A percentile compares a stretch with the other conserved stretches of the same genome.
phyloP scores from a whole-genome alignment of 2,329 filamentous ascomycete species.

The Scedosporium boydii region DNA sequence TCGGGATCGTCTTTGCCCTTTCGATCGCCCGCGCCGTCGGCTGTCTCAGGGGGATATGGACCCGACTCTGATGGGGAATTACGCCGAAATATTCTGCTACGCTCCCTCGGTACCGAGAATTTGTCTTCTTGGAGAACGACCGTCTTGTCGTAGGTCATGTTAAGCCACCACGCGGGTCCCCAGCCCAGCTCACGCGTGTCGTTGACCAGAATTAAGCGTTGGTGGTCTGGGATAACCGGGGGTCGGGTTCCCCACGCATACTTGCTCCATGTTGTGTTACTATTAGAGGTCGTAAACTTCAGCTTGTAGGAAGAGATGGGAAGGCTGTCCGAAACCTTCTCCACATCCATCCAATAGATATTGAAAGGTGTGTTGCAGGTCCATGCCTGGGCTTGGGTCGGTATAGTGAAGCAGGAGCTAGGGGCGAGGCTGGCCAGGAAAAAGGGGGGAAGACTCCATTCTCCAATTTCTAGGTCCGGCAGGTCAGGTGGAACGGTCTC shows the following conservation, averaged over 20 bases:
- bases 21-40: neutral
- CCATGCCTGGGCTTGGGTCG: conserved; percentile 50
- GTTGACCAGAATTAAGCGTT: conserved; percentile 36
- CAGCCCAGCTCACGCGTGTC: conserved; percentile 37
- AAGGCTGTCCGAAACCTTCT: conserved; percentile 14
- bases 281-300: conserved; percentile 26
- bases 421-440: conserved; percentile 35
- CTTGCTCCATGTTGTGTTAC: conserved; percentile 20
- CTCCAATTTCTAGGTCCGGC: conserved; percentile 42
- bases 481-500: conserved; percentile 39
- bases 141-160: conserved; percentile 44
- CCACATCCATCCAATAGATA: conserved; percentile 34
- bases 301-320: conserved; percentile 29
- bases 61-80: neutral
- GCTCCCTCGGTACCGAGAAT: conserved; percentile 18
- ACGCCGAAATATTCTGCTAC: neutral
- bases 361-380: conserved; percentile 45
- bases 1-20: conserved; percentile 19
- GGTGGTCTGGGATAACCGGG: conserved; percentile 29
- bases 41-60: neutral
- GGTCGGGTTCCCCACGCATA: conserved; percentile 47
- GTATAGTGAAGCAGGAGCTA: conserved; percentile 47
- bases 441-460: conserved; percentile 45
- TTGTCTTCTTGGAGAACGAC: conserved; percentile 38
- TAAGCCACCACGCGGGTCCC: conserved; percentile 47